A percentile compares a stretch with the other conserved stretches of the same genome.
These are phyloP conservation scores for Penicillium crystallinum DNA, from an alignment of 495 filamentous ascomycete species.

Conservation along the genomic window DNA sequence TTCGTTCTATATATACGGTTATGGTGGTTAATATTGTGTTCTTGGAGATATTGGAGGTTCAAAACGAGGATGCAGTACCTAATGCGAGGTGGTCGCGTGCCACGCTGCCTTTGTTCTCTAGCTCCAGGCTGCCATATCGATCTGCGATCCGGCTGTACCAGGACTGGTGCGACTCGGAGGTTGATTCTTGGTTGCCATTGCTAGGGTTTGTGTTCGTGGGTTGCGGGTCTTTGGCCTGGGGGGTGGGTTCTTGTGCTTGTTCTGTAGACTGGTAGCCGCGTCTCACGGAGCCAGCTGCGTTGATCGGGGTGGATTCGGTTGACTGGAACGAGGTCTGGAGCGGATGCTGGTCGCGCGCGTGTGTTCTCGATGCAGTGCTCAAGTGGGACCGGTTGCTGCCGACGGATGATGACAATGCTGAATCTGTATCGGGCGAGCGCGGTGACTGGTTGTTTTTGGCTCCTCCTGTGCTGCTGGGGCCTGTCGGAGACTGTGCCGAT, in stretches of 20 bases:
- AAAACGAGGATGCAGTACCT: constrained; percentile 50
- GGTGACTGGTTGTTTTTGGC: constrained; percentile 21
- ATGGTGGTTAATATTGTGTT: neutral
- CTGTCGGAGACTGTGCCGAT: constrained; percentile 23
- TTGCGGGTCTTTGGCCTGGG: constrained; percentile 1
- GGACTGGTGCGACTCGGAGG: constrained; percentile 21
- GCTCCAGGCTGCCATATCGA: constrained; percentile 76
- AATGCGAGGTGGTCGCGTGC: constrained; percentile 92
- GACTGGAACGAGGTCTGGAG: constrained; percentile 10
- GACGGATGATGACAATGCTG: constrained; percentile 21
- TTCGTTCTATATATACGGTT: constrained; percentile 62
- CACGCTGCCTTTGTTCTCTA: constrained; percentile 96
- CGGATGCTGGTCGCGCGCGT: constrained; percentile 4
- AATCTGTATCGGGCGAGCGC: constrained; percentile 20
- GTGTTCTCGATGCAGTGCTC: constrained; percentile 17
- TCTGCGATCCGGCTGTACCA: constrained; percentile 53
- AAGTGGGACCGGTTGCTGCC: constrained; percentile 22
- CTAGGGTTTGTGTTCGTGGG: neutral
- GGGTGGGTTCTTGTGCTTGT: neutral
- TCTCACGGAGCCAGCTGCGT: constrained; percentile 13
- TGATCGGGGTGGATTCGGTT: constrained; percentile 35
- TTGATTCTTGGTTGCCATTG: constrained; percentile 5
- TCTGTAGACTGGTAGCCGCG: constrained; percentile 38
- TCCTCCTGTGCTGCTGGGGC: constrained; percentile 6
- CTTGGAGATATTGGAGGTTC: neutral